Percentiles rank a stretch among this genome's conserved stretches.
phyloP scores from a whole-genome alignment of 2,329 filamentous ascomycete genomes.

The Pseudophaeomoniella oleicola region DNA sequence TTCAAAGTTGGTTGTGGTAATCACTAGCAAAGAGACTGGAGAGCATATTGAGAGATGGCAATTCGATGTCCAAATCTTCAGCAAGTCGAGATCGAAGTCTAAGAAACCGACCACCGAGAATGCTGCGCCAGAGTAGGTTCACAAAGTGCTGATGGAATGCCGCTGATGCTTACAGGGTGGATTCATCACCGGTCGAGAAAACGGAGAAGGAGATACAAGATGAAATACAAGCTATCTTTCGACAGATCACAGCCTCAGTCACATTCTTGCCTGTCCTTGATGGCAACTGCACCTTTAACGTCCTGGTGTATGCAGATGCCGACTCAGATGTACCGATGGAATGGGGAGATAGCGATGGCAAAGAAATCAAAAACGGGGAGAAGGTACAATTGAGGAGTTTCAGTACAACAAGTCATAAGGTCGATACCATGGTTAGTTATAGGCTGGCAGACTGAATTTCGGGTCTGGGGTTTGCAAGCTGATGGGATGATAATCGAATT shows the following conservation, averaged over 20 bases:
- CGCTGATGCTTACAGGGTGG: constrained; percentile 8
- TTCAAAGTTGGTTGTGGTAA: constrained; percentile 89
- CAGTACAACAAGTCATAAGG: constrained; percentile 84
- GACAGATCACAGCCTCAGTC: constrained; percentile 93
- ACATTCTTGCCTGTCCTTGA: constrained; percentile 90
- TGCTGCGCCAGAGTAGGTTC: constrained; percentile 35
- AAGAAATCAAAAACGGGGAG: constrained; percentile 89
- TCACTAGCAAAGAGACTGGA: constrained; percentile 92
- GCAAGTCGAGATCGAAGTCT: constrained; percentile 35
- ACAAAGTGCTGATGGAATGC: neutral
- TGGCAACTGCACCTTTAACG: constrained; percentile 96
- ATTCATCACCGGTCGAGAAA: constrained; percentile 45
- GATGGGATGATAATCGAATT: too few species aligned
- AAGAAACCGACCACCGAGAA: constrained; percentile 56
- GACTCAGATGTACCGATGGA: constrained; percentile 94
- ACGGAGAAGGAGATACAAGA: constrained; percentile 87
- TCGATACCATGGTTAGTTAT: constrained; percentile 94
- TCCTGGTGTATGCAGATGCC: constrained; percentile 91
- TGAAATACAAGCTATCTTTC: constrained; percentile 92
- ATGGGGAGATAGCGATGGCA: constrained; percentile 96
- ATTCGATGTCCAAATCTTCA: constrained; percentile 66
- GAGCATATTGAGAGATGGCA: constrained; percentile 97
- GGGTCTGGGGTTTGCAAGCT: too few species aligned
- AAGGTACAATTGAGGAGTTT: constrained; percentile 92
- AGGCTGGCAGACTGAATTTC: constrained; percentile 32